Conservation (phyloP, 208 protist species). For the Balamuthia mandrillaris region DNA sequence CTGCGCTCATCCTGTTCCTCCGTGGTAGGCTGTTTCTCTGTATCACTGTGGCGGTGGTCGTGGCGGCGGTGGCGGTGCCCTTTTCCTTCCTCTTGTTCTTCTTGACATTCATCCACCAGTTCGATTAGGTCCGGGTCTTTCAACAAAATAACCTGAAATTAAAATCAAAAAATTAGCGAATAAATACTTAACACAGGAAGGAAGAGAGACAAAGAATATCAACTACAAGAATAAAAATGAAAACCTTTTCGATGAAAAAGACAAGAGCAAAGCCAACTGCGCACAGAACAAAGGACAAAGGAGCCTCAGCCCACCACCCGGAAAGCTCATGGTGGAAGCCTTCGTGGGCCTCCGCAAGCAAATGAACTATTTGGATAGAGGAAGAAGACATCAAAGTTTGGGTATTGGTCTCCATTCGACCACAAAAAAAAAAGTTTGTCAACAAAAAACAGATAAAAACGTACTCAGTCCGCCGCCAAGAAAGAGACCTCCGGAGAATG, state of each 20-base stretch:
- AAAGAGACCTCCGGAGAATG: constrained; percentile 33
- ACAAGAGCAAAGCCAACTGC: constrained; percentile 8
- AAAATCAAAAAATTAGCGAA: not conserved
- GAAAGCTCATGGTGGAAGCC: constrained; percentile 11
- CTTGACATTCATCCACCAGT: too few species aligned
- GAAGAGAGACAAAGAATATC: not conserved
- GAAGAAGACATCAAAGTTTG: not conserved
- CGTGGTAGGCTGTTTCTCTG: too few species aligned
- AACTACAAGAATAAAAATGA: not conserved
- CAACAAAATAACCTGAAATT: too few species aligned
- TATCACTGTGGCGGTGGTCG: too few species aligned
- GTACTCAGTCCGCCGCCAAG: constrained; percentile 23
- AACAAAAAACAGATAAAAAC: not conserved
- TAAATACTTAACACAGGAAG: not conserved
- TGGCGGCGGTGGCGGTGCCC: too few species aligned
- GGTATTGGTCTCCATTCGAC: not conserved
- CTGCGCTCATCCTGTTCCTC: too few species aligned
- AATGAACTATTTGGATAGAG: constrained; percentile 3
- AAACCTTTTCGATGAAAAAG: constrained; percentile 40
- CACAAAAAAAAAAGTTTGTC: not conserved
- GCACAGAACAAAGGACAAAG: not conserved
- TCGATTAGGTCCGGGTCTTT: too few species aligned
- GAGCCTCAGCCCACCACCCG: not conserved
- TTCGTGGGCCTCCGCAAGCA: constrained; percentile 30
- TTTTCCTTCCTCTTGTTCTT: too few species aligned